phyloP scores from a whole-genome alignment of 139 green algal species.

The Chara braunii region DNA sequence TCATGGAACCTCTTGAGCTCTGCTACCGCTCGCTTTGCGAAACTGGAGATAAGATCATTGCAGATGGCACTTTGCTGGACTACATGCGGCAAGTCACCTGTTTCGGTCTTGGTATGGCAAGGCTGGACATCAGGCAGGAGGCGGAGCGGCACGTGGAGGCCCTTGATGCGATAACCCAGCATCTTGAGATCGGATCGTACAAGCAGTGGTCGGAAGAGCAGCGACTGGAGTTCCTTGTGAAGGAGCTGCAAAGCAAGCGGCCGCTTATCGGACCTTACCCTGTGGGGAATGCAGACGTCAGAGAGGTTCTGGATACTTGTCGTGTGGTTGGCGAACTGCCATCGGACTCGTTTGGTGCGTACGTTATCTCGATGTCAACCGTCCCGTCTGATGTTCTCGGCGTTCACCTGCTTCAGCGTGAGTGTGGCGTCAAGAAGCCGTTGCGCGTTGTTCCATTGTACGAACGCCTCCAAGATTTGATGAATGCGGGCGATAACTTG shows the following conservation, averaged over 20 bases:
- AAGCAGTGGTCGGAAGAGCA: slow-evolving; percentile 79
- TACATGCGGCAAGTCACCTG: slow-evolving; percentile 59
- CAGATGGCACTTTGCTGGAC: slow-evolving; percentile 85
- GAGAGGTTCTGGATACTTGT: slow-evolving; percentile 75
- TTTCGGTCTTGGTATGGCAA: slow-evolving; percentile 77
- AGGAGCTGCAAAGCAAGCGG: slow-evolving; percentile 67
- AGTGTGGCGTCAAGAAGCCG: slow-evolving; percentile 46
- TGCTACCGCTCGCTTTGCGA: slow-evolving; percentile 84
- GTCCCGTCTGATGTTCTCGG: slow-evolving; percentile 79
- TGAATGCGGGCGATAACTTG: slow-evolving; percentile 49
- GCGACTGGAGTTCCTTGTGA: slow-evolving; percentile 65
- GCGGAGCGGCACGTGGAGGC: slow-evolving; percentile 69
- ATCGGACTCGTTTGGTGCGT: slow-evolving; percentile 64
- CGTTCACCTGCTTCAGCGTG: slow-evolving; percentile 89
- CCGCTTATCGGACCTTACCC: slow-evolving; percentile 79
- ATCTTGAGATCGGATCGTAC: slow-evolving; percentile 77
- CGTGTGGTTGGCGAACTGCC: slow-evolving; percentile 15
- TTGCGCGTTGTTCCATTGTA: slow-evolving; percentile 91
- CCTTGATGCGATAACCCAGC: slow-evolving; percentile 74
- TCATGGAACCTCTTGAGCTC: slow-evolving; percentile 66
- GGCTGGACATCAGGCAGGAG: slow-evolving; percentile 93
- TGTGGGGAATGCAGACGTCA: slow-evolving; percentile 64
- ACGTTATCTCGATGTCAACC: slow-evolving; percentile 88
- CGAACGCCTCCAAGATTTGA: slow-evolving; percentile 85
- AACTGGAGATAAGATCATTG: slow-evolving; percentile 71